Percentiles rank a stretch among this genome's conserved stretches.
These are phyloP conservation scores for Phaeosphaeriaceae sp. DNA, from an alignment of 2,329 filamentous ascomycete species.

Conservation along the genomic window DNA sequence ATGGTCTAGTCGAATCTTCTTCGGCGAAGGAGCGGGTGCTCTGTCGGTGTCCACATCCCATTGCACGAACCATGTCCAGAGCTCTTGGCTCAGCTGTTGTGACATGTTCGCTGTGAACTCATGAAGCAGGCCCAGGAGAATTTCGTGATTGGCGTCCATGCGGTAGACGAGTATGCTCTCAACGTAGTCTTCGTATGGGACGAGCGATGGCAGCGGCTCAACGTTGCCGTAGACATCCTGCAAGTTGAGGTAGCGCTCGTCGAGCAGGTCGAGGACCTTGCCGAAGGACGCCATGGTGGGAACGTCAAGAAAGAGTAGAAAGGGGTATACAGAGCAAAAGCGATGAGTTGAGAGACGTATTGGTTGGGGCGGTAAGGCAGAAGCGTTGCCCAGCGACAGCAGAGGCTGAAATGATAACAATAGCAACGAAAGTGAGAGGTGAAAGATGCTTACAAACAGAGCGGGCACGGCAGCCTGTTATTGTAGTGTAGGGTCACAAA, in stretches of 20 bases:
- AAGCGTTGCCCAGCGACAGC: slow-evolving; percentile 5
- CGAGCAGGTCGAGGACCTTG: slow-evolving; percentile 38
- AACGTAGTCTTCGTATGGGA: slow-evolving; percentile 39
- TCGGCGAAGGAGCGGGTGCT: slow-evolving; percentile 17
- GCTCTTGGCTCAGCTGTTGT: slow-evolving; percentile 24
- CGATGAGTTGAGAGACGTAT: background rate
- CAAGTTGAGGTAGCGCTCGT: slow-evolving; percentile 38
- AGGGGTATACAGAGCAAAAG: background rate
- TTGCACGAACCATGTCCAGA: slow-evolving; percentile 44
- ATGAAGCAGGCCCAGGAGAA: slow-evolving; percentile 37
- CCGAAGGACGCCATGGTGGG: slow-evolving; percentile 36
- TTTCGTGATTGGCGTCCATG: slow-evolving; percentile 32
- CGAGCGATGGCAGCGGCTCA: slow-evolving; percentile 36
- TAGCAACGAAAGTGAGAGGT: slow-evolving; percentile 4
- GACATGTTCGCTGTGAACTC: slow-evolving; percentile 36
- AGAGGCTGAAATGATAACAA: slow-evolving; percentile 2
- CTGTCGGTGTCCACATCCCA: slow-evolving; percentile 31
- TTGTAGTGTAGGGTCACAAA: background rate
- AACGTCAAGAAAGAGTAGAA: background rate
- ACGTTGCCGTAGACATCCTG: slow-evolving; percentile 42
- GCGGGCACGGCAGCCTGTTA: background rate
- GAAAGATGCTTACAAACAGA: slow-evolving; percentile 1
- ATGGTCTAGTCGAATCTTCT: slow-evolving; percentile 30
- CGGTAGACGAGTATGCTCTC: slow-evolving; percentile 33
- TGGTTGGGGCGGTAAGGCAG: background rate